Percentiles rank a stretch among this genome's conserved stretches.
Conservation (phyloP, 306 rosid species). For the Senna tora region DNA sequence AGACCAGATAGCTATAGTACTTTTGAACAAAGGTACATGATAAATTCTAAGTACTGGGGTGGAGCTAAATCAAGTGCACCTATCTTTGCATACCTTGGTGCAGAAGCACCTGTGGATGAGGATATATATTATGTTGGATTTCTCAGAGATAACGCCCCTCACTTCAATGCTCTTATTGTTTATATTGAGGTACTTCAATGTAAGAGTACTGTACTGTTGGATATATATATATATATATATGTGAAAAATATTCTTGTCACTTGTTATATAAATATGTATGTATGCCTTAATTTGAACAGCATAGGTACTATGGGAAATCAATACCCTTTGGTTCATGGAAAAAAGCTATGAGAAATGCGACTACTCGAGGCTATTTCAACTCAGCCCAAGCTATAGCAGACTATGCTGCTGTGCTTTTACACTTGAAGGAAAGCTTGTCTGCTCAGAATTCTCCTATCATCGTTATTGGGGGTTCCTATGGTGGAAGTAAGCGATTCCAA, state of each 20-base stretch:
- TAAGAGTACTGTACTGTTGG: too few relatives aligned
- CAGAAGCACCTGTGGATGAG: slow-evolving; percentile 35
- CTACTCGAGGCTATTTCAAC: slow-evolving; percentile 40
- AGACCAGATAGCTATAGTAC: slow-evolving; percentile 40
- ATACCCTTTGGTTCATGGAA: slow-evolving; percentile 41
- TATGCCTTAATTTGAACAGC: slow-evolving; percentile 28
- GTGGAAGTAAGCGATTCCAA: slow-evolving; percentile 43
- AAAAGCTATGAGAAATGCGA: slow-evolving; percentile 36
- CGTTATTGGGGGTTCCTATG: slow-evolving; percentile 51
- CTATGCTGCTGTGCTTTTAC: slow-evolving; percentile 43
- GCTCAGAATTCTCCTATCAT: slow-evolving; percentile 43
- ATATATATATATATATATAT: too few relatives aligned
- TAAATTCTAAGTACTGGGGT: slow-evolving; percentile 40
- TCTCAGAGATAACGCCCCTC: slow-evolving; percentile 30
- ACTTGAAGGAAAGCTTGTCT: slow-evolving; percentile 32
- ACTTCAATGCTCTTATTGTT: slow-evolving; percentile 39
- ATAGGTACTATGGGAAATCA: slow-evolving; percentile 51
- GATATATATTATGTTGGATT: slow-evolving; percentile 8
- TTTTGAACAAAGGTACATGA: slow-evolving; percentile 44
- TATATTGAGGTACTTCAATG: slow-evolving; percentile 38
- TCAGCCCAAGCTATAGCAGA: slow-evolving; percentile 56
- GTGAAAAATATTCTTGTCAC: too few relatives aligned
- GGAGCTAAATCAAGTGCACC: slow-evolving; percentile 45
- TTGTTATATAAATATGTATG: neutral
- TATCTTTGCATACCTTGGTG: slow-evolving; percentile 44